Conservation (phyloP, 352 stramenopile genomes). For the Phytophthora fragariae region DNA sequence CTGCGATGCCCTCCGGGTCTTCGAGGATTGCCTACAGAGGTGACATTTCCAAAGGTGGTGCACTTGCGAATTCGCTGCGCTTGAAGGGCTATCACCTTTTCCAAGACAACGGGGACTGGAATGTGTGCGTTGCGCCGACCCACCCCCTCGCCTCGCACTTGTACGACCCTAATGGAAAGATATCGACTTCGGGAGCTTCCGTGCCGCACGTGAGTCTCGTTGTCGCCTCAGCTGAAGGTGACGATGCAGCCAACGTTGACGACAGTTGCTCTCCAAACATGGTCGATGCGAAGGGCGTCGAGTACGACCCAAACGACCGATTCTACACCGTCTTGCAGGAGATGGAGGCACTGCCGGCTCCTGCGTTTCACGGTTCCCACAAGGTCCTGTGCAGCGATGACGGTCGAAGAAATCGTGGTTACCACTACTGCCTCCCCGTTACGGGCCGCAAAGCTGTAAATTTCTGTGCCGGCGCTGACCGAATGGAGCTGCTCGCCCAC, state of each 20-base stretch:
- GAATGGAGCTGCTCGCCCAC: conserved; percentile 42
- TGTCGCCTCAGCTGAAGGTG: not conserved
- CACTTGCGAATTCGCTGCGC: conserved; percentile 22
- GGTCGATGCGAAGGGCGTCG: not conserved
- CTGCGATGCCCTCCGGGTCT: conserved; percentile 20
- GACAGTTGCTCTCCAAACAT: not conserved
- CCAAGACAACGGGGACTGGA: conserved; percentile 21
- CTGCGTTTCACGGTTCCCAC: conserved; percentile 23
- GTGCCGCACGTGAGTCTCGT: conserved; percentile 34
- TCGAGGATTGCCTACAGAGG: conserved; percentile 45
- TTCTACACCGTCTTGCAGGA: not conserved
- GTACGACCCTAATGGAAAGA: conserved; percentile 34
- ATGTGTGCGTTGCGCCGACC: conserved; percentile 42
- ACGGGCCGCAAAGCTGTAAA: conserved; percentile 40
- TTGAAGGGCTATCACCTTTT: conserved; percentile 53
- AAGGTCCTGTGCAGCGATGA: conserved; percentile 5
- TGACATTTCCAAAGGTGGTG: not conserved
- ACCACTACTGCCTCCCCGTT: conserved; percentile 49
- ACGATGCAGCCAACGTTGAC: conserved; percentile 1
- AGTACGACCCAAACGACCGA: not conserved
- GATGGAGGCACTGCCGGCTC: not conserved
- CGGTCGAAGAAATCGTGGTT: not conserved
- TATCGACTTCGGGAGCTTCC: conserved; percentile 9
- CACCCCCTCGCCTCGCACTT: conserved; percentile 45
- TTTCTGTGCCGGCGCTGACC: conserved; percentile 44